Base-by-base conservation (phyloP, 306 rosid species). In the Fragaria ananassa region DNA sequence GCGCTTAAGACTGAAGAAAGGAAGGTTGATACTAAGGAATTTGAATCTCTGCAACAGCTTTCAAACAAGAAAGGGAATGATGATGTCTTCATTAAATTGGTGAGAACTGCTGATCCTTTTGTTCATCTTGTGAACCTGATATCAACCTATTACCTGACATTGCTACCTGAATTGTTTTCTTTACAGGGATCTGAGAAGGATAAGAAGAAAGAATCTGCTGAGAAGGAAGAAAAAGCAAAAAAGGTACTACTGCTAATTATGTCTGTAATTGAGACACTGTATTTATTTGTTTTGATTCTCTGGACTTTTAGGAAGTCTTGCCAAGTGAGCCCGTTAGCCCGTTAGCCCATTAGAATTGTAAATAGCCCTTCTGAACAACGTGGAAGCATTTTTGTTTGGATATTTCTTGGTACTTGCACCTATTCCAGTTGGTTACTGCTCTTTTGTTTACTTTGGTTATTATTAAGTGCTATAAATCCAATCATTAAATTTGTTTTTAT, bases 181-280 rank as follows among this genome's bases (percentile, higher is more conserved):
- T 77, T 50, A 3, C 39, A 94, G 98, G 95, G 98, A 60, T 88
- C 97, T 76, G 97, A 94, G 14, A 94, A 92, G 89, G 97, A 94
- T 81, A 88, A 84, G 82, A 93, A 91, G 84, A 90, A 85, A 82
- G 97, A 94, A 60, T 79, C 91, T 54, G 54, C 89, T 56, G 98
- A 94, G 80, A 94, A 84, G 86, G 98, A 92, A 61, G 97, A 94
- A 79, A 94, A 75, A 71, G 75, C 95, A 50, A 94, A 85, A 83
- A 94, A 90, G 95, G 98, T 94, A 41, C 6, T 62, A 45, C 12
- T 31, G 19, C 61, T 14, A 4, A 54, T n/a, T 13, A 2, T 10
- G 2, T 54, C 17, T 31, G 44, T 35, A 17, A 49, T 50, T 34
- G 12, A 18, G 23, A 3, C 29, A 13, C 54, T 25, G 2, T 56